Conservation (phyloP, 305 asterid species). For the Solanum hybrid region DNA sequence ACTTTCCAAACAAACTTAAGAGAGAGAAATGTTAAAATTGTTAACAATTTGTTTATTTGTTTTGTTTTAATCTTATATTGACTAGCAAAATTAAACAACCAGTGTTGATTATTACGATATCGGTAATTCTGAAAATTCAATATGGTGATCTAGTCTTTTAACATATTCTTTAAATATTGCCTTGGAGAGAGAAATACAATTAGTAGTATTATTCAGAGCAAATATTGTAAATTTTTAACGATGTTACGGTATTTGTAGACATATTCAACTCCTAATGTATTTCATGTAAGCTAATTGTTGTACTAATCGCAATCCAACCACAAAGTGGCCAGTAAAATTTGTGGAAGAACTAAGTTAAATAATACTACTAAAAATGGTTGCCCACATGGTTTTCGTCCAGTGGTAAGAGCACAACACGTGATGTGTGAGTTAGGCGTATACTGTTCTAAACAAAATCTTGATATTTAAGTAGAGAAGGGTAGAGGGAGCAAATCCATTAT, state of each 20-base stretch:
- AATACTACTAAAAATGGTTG: neutral
- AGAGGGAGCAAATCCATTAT: neutral
- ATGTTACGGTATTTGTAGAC: too few relatives aligned
- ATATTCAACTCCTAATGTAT: neutral
- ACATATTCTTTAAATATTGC: neutral
- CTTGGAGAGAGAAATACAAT: neutral
- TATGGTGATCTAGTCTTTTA: neutral
- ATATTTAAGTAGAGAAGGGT: too few relatives aligned
- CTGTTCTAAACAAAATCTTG: neutral
- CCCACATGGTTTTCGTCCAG: too few relatives aligned
- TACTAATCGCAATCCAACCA: neutral
- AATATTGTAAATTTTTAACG: neutral
- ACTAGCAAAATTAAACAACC: neutral
- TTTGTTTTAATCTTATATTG: neutral
- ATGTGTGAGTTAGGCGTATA: too few relatives aligned
- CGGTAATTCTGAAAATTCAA: neutral
- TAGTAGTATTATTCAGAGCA: neutral
- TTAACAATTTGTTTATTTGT: too few relatives aligned
- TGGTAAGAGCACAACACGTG: neutral
- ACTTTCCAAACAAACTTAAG: too few relatives aligned
- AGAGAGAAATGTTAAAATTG: neutral
- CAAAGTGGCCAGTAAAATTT: neutral
- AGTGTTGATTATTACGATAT: too few relatives aligned
- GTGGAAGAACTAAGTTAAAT: neutral
- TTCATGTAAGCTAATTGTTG: neutral